Evolutionary conservation across 2,329 filamentous ascomycete species (phyloP), one percentile per base, ranked within the genome.

Genomic region (Microcyclospora pomicola): DNA sequence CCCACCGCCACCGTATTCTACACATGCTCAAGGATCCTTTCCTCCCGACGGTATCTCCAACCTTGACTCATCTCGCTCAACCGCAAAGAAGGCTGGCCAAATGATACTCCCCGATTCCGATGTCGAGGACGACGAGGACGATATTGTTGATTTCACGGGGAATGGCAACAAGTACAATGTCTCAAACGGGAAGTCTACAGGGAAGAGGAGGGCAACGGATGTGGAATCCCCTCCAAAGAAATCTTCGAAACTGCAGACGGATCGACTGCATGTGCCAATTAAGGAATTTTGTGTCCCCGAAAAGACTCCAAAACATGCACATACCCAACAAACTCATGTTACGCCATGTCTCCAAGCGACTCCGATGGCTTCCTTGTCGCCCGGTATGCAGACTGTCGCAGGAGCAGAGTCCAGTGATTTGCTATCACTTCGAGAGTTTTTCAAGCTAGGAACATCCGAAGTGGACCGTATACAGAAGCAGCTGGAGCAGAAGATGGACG

Each of bases 1-100:
- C 12, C 56, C 59, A 19, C 59, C 59, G 27, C 59, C 59, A 11
- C 66, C 66, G 4, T 69, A 68, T 42, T 68, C 65, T 2, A 66
- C 62, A 0, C 52, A 63, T 16, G 53, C 56, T n/a, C 55, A 50
- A 11, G 19, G 19, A 7, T 24, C 19, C 19, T 24, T 24, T 24
- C 19, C 19, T 24, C 7, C 19, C 7, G 19, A 24, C 7, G 7
- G 19, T 24, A 7, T 24, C 39, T 13, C 16, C 36, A 16, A 39
- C 30, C 34, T 13, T 14, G 30, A 31, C 30, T 15, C 9, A 31
- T 38, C 37, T n/a, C 38, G 42, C 27, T 34, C 42, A 12, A 36
- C 42, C 9, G 15, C 30, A 6, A 30, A 10, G 13, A 36, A 31
- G 10, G 15, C 9, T 11, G 37, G 28, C 5, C 36, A 27, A 19